Conservation (phyloP, 495 filamentous ascomycete genomes). For the Daldinia childiae region DNA sequence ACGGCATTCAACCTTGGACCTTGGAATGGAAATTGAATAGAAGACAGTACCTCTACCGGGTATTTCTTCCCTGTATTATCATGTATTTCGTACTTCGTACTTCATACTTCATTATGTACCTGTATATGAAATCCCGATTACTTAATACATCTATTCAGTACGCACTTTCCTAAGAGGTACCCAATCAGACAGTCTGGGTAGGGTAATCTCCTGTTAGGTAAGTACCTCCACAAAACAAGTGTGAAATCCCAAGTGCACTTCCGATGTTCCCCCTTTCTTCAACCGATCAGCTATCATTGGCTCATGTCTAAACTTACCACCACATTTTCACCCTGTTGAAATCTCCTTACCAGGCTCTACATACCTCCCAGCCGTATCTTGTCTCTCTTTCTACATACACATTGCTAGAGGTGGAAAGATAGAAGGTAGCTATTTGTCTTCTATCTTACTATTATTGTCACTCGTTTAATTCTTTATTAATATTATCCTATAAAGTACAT, state of each 20-base stretch:
- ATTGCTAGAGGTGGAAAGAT: constrained; percentile 15
- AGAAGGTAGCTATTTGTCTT: constrained; percentile 7
- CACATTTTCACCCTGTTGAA: constrained; percentile 8
- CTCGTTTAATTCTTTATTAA: constrained; percentile 22
- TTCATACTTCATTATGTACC: neutral
- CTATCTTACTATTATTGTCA: constrained; percentile 5
- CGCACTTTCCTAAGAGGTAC: neutral
- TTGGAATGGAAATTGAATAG: neutral
- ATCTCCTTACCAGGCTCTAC: neutral
- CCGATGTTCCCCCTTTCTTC: constrained; percentile 20
- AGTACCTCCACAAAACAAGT: constrained; percentile 7
- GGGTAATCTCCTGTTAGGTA: constrained; percentile 30
- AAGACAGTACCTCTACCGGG: neutral
- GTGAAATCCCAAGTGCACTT: constrained; percentile 14
- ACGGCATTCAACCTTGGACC: neutral
- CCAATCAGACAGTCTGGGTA: constrained; percentile 22
- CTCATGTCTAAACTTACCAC: constrained; percentile 18
- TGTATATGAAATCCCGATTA: neutral
- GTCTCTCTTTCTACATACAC: constrained; percentile 15
- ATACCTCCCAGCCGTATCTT: constrained; percentile 8
- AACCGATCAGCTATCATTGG: constrained; percentile 11
- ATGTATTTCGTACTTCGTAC: no score
- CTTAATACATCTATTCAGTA: neutral
- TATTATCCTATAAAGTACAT: neutral
- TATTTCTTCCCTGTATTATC: neutral